Percentiles rank a stretch among this genome's conserved stretches.
These are phyloP conservation scores for Cryptosporidium ryanae DNA, from an alignment of 169 alveolate species.

Conservation along the genomic window DNA sequence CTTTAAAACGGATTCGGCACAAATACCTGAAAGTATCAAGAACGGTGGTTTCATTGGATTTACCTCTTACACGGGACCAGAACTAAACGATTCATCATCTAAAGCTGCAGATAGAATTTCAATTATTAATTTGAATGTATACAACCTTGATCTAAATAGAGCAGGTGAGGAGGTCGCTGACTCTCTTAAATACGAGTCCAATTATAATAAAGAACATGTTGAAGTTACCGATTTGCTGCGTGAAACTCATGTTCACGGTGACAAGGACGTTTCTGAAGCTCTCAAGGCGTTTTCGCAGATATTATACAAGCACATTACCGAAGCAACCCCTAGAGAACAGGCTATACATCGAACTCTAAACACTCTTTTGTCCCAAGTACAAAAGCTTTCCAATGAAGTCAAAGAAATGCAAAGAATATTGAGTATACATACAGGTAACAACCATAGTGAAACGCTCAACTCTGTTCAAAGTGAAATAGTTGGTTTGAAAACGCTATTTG, in stretches of 20 bases:
- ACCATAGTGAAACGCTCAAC: constrained; percentile 73
- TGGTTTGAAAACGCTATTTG: constrained; percentile 66
- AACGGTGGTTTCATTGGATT: constrained; percentile 79
- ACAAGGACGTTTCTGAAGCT: constrained; percentile 77
- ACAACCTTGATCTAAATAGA: constrained; percentile 77
- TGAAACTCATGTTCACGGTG: constrained; percentile 68
- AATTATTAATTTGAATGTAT: constrained; percentile 47
- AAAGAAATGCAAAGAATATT: constrained; percentile 76
- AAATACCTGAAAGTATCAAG: constrained; percentile 51
- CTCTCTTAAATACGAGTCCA: constrained; percentile 42
- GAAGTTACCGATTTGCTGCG: constrained; percentile 74
- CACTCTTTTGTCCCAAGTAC: constrained; percentile 73
- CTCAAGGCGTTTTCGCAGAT: constrained; percentile 74
- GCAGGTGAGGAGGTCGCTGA: constrained; percentile 76
- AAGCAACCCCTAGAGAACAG: constrained; percentile 78
- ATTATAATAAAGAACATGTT: constrained; percentile 2
- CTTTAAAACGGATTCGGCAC: constrained; percentile 67
- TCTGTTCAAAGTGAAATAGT: constrained; percentile 67
- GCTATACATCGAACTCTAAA: constrained; percentile 76
- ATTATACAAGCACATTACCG: constrained; percentile 77
- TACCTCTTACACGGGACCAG: constrained; percentile 75
- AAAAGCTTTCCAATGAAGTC: constrained; percentile 72
- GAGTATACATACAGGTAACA: neutral
- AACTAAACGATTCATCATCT: neutral
- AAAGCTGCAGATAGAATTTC: constrained; percentile 66